Conservation (phyloP, 2,329 filamentous ascomycete species). For the Pseudocercospora crystallina region DNA sequence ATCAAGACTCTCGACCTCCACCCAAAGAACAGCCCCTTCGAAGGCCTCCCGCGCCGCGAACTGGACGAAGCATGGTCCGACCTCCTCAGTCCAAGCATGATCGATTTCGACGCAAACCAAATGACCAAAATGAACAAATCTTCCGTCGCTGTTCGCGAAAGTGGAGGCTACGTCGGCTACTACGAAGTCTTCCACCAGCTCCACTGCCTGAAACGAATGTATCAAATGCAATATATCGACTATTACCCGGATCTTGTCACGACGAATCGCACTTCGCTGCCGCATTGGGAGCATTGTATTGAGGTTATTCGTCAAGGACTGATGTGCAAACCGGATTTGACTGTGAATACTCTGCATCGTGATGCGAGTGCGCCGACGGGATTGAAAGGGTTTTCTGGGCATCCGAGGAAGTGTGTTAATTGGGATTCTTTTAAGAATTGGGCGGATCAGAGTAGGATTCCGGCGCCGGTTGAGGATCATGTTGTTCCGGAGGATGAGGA, state of each 20-base stretch:
- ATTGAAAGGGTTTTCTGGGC: conserved; percentile 6
- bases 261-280: background rate
- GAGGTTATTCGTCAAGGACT: conserved; percentile 11
- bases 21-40: conserved; percentile 9
- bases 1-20: conserved; percentile 7
- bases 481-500: background rate
- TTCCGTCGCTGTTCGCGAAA: conserved; percentile 4
- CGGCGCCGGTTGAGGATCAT: conserved; percentile 6
- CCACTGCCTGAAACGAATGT: conserved; percentile 17
- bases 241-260: conserved; percentile 11
- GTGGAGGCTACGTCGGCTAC: conserved; percentile 13
- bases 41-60: conserved; percentile 10
- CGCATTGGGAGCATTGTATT: conserved; percentile 17
- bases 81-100: conserved; percentile 10
- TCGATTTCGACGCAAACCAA: conserved; percentile 8
- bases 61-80: conserved; percentile 16
- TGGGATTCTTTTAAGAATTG: conserved; percentile 14
- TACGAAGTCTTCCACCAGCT: conserved; percentile 16
- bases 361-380: conserved; percentile 5
- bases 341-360: conserved; percentile 11
- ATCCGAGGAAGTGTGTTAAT: conserved; percentile 10
- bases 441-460: conserved; percentile 8
- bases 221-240: conserved; percentile 12
- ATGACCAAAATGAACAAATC: conserved; percentile 19
- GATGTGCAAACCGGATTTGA: conserved; percentile 17